Conservation (phyloP, 2,329 filamentous ascomycete species). For the Xylariomycetidae sp. region DNA sequence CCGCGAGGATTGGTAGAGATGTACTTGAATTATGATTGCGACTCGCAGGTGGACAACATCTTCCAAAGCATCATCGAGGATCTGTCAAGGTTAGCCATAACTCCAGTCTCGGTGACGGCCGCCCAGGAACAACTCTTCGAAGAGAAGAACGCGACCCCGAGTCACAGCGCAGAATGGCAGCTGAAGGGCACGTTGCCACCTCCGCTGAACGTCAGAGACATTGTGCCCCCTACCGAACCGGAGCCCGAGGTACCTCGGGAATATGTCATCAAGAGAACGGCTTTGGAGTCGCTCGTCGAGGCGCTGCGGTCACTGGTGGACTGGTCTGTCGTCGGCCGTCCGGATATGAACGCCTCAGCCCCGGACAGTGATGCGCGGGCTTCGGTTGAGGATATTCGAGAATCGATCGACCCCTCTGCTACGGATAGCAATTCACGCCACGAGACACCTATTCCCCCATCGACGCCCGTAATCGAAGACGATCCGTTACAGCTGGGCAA, state of each 20-base stretch:
- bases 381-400: constrained; percentile 53
- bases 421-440: constrained; percentile 58
- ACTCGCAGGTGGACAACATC: constrained; percentile 92
- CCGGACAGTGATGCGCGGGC: constrained; percentile 47
- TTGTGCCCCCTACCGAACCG: constrained; percentile 53
- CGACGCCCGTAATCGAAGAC: constrained; percentile 72
- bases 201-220: constrained; percentile 74
- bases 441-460: constrained; percentile 55
- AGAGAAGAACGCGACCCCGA: constrained; percentile 64
- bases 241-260: constrained; percentile 79
- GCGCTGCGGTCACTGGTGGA: constrained; percentile 85
- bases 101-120: constrained; percentile 69
- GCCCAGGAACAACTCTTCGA: constrained; percentile 82
- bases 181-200: constrained; percentile 80
- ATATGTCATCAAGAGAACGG: constrained; percentile 85
- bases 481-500: constrained; percentile 93
- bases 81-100: constrained; percentile 78
- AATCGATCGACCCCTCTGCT: constrained; percentile 70
- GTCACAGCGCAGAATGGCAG: constrained; percentile 73
- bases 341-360: constrained; percentile 54
- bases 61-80: constrained; percentile 95
- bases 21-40: constrained; percentile 98
- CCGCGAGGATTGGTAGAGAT: constrained; percentile 87
- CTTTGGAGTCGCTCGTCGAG: constrained; percentile 83
- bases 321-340: constrained; percentile 68